Evolutionary conservation across 768 basidiomycete genomes (phyloP).

Genomic region (Infundibulicybe gibba): DNA sequence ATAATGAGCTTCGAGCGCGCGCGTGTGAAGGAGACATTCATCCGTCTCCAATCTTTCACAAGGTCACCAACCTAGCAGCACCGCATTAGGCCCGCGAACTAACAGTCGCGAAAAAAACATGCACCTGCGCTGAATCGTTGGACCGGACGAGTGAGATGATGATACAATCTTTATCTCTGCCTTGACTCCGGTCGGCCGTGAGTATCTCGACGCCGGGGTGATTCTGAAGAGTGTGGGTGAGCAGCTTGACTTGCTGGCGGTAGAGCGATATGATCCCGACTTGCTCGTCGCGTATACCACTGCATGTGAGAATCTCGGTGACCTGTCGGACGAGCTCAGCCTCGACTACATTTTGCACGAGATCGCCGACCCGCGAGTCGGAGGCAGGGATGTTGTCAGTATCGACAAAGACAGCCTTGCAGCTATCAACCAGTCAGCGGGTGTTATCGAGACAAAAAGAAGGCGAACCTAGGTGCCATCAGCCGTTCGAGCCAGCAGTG

Average conservation of each 20-base stretch:
- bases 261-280: conserved; percentile 92
- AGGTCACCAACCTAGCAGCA: conserved; percentile 78
- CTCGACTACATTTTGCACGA: conserved; percentile 88
- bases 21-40: conserved; percentile 96
- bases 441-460: not conserved
- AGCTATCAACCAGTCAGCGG: conserved; percentile 38
- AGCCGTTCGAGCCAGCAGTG: conserved; percentile 73
- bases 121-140: conserved; percentile 71
- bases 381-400: conserved; percentile 78
- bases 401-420: conserved; percentile 90
- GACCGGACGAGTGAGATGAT: conserved; percentile 91
- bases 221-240: conserved; percentile 59
- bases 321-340: conserved; percentile 68
- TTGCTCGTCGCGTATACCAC: conserved; percentile 65
- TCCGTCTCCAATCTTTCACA: conserved; percentile 91
- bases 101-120: conserved; percentile 18
- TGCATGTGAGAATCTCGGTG: conserved; percentile 55
- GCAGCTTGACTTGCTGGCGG: conserved; percentile 91
- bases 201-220: conserved; percentile 71
- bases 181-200: conserved; percentile 93
- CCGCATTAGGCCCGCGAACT: not conserved
- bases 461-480: conserved; percentile 56
- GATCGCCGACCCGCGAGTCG: conserved; percentile 81
- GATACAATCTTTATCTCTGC: conserved; percentile 93
- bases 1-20: conserved; percentile 89